Evolutionary conservation across 2,329 filamentous ascomycete genomes (phyloP).

Genomic region (Colletotrichum sp.): DNA sequence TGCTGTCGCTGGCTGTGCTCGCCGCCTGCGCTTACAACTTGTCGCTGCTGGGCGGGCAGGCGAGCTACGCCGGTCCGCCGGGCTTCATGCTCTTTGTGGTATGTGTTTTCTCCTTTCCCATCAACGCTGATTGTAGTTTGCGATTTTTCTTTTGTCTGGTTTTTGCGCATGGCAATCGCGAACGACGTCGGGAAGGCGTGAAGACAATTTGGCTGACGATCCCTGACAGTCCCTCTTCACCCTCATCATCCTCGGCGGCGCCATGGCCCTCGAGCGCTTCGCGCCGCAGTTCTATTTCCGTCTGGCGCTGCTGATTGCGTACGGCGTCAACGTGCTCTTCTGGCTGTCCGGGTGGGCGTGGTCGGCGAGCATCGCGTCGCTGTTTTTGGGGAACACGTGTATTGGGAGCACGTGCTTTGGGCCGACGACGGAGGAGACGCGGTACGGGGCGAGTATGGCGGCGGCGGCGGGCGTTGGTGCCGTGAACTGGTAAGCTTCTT

Average conservation of each 20-base stretch:
- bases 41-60: constrained; percentile 34
- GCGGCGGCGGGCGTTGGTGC: constrained; percentile 47
- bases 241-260: constrained; percentile 43
- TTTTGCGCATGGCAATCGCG: neutral
- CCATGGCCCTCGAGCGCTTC: constrained; percentile 39
- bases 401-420: constrained; percentile 26
- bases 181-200: no score
- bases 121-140: neutral
- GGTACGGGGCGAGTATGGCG: constrained; percentile 36
- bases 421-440: constrained; percentile 16
- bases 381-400: constrained; percentile 23
- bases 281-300: constrained; percentile 43
- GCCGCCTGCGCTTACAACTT: constrained; percentile 45
- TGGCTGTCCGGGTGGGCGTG: constrained; percentile 50
- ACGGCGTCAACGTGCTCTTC: constrained; percentile 44
- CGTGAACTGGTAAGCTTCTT: constrained; percentile 36
- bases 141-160: neutral
- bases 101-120: constrained; percentile 20
- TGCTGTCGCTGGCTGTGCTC: constrained; percentile 44
- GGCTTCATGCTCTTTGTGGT: constrained; percentile 55
- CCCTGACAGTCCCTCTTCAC: constrained; percentile 42
- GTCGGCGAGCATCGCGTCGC: constrained; percentile 40
- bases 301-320: constrained; percentile 38
- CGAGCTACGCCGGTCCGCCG: constrained; percentile 37
- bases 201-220: neutral